phyloP scores from a whole-genome alignment of 2,329 filamentous ascomycete species.

The Juglanconis sp. region DNA sequence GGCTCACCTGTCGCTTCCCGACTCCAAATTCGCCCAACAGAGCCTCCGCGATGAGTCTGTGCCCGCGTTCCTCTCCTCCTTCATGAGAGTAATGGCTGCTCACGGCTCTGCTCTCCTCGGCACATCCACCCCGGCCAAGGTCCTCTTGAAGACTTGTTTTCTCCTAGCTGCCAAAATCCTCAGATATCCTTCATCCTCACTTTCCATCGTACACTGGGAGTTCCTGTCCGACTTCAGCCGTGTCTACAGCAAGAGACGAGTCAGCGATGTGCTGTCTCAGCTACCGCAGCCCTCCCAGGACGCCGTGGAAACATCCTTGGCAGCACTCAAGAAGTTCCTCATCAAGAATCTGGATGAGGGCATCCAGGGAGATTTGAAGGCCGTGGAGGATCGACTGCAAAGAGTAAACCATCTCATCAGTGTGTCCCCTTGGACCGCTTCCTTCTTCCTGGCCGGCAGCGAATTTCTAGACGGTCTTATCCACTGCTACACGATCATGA shows the following conservation, averaged over 20 bases:
- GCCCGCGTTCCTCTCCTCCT: conserved; percentile 62
- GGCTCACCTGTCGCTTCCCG: conserved; percentile 59
- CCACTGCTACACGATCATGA: conserved; percentile 61
- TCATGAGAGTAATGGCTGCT: conserved; percentile 54
- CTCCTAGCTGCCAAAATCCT: conserved; percentile 60
- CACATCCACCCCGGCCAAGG: conserved; percentile 30
- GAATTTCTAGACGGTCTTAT: conserved; percentile 81
- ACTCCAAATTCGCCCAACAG: conserved; percentile 50
- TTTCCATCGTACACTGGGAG: conserved; percentile 57
- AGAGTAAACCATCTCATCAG: conserved; percentile 63
- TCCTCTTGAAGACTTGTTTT: conserved; percentile 63
- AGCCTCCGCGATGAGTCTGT: conserved; percentile 58
- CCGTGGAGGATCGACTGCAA: conserved; percentile 52
- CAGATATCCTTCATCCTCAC: conserved; percentile 38
- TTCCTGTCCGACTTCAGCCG: conserved; percentile 68
- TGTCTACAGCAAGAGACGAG: conserved; percentile 62
- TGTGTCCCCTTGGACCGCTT: conserved; percentile 53
- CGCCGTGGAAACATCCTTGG: conserved; percentile 52
- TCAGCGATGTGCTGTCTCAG: conserved; percentile 44
- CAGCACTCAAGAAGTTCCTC: conserved; percentile 58
- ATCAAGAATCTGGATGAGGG: conserved; percentile 62
- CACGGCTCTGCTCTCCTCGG: conserved; percentile 33
- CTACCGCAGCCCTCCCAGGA: conserved; percentile 52
- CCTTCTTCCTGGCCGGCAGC: conserved; percentile 74
- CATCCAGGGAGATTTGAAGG: conserved; percentile 50